These are phyloP conservation scores for Paecilomyces sp. DNA, from an alignment of 2,329 filamentous ascomycete genomes.

Conservation along the genomic window DNA sequence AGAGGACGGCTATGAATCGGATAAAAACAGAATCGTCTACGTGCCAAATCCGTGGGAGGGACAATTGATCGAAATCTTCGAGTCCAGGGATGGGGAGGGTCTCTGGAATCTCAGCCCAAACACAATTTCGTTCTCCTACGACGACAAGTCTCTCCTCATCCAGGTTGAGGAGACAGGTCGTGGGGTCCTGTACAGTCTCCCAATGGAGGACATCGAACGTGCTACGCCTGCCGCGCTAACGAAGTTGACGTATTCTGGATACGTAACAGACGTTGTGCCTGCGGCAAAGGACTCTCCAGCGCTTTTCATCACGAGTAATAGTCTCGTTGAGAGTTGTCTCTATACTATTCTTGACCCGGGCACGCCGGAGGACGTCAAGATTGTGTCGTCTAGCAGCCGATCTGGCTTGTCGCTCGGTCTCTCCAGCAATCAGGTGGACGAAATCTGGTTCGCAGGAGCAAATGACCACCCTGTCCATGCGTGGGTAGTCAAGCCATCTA, in stretches of 20 bases:
- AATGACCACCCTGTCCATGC: constrained; percentile 37
- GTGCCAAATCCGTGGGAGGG: constrained; percentile 36
- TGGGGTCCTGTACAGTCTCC: constrained; percentile 36
- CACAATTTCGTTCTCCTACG: constrained; percentile 32
- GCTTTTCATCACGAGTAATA: constrained; percentile 37
- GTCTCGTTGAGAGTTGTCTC: constrained; percentile 37
- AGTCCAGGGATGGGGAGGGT: constrained; percentile 28
- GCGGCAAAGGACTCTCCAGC: constrained; percentile 26
- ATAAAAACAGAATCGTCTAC: constrained; percentile 39
- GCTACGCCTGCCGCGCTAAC: constrained; percentile 23
- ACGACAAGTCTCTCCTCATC: constrained; percentile 34
- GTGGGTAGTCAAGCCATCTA: constrained; percentile 42
- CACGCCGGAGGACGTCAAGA: constrained; percentile 16
- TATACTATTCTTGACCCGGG: constrained; percentile 35
- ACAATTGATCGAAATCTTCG: constrained; percentile 32
- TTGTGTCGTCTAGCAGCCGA: constrained; percentile 32
- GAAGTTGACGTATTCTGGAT: constrained; percentile 34
- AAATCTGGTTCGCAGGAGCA: constrained; percentile 41
- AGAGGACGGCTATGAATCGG: constrained; percentile 40
- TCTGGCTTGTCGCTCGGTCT: constrained; percentile 35
- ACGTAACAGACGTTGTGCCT: constrained; percentile 31
- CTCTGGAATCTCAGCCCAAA: constrained; percentile 38
- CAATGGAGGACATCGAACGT: constrained; percentile 19
- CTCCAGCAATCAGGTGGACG: constrained; percentile 33
- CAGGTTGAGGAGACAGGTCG: constrained; percentile 36